Base-by-base conservation (phyloP, 2,329 filamentous ascomycete species). In the Alternaria infectoria region DNA sequence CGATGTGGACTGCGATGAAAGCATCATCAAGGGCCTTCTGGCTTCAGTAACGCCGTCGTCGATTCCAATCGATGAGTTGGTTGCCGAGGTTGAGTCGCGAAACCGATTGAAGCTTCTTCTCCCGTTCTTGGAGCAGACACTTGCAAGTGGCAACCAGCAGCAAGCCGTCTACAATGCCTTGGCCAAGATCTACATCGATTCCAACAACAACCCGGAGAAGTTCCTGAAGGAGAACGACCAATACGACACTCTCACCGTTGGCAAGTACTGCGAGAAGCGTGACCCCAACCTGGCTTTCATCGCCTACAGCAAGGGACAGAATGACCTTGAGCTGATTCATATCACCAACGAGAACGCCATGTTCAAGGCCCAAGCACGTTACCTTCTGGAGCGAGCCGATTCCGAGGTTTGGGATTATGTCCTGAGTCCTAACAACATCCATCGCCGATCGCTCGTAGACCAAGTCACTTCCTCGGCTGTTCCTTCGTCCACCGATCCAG, bases 311-410 rank as follows among this genome's bases (percentile, higher is more conserved):
- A 99, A 99, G 86, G 96, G 96, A 19, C 93, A 97, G 82, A 99
- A 99, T 70, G 96, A 99, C 76, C 83, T 99, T 30, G 96, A 99
- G 83, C 88, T 99, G 60, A 95, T 99, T 82, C 96, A 92, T 81
- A 95, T 99, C 77, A 98, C 96, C 76, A 99, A 98, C 74, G 96
- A 99, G 83, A 99, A 99, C 83, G 90, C 93, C n/a, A 99, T 99
- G 96, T 99, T 97, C 87, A 91, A 94, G 74, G 92, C 92, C n/a
- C 96, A 99, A 81, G 95, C 94, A 62, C 91, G 96, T 40, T 99
- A 99, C 81, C 87, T 99, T 23, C 85, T 99, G 56, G 94, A 97
- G 75, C 91, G 96, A 69, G 91, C 92, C 40, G 96, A 99, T 75
- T 80, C 85, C 3, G 96, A 99, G 80, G 89, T 99, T 51, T 99